Evolutionary conservation across 1,284 basidiomycete genomes (phyloP), one percentile per base, ranked within the genome.

Genomic region (Meira miltonrushii): DNA sequence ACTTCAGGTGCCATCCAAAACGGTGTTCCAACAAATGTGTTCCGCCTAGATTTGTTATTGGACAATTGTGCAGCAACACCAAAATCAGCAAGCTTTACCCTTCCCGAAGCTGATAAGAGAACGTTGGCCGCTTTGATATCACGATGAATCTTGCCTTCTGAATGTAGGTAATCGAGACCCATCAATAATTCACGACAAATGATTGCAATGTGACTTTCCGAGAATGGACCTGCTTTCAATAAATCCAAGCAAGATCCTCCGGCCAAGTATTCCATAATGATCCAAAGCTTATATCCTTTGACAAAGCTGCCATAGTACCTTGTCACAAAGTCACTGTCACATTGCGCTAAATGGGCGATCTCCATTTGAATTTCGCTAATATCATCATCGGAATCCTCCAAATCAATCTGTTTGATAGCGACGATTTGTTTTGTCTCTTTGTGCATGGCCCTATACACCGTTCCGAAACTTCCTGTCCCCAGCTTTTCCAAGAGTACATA

Each of bases 111-210:
- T 1, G 90, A 92, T 11, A 97, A 84, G 1, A 98, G 84, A 54
- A 98, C 85, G 72, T 98, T 98, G 52, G 95, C 94, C 0, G 94
- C 94, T 79, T 98, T 98, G 84, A 98, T 97, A 76, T 98, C 94
- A 50, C 94, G 87, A 78, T 98, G 94, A 61, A 98, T 97, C 69
- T 93, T 97, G 53, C 90, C 88, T 58, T 96, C 91, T 25, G 84
- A 84, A 78, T 98, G 95, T 15, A 98, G 86, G 76, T 98, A 98
- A 60, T 92, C 89, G 47, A 98, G 85, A 15, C 94, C 95, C n/a
- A 89, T 81, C 23, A 98, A 83, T 1, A 98, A 85, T 78, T 98
- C 94, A 54, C 90, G 87, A 73, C 90, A 92, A 65, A 97, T 85
- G 68, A 95, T 88, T 13, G 94, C 92, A 65, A 97, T 95, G 75